A percentile compares a stretch with the other conserved stretches of the same genome.
Conservation (phyloP, 805 yeast genomes). For the Wickerhamiella siamensis region DNA sequence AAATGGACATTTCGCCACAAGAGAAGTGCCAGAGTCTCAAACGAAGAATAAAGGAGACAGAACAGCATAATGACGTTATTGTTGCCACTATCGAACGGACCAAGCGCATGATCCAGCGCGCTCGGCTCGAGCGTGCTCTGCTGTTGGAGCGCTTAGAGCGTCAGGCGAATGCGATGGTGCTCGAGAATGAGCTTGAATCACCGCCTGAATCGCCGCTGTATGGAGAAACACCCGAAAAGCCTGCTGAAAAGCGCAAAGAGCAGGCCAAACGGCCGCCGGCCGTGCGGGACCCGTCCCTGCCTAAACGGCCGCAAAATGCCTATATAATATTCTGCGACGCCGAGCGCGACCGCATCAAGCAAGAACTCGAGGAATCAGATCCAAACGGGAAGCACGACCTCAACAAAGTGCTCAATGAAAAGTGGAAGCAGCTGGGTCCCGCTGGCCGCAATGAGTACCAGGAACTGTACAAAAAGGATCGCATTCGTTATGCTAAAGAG, state of each 20-base stretch:
- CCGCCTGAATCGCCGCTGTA: slow-evolving; percentile 9
- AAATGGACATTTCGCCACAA: too few species aligned
- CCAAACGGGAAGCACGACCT: slow-evolving; percentile 35
- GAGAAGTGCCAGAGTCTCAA: slow-evolving; percentile 56
- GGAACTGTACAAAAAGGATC: slow-evolving; percentile 64
- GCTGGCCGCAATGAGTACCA: slow-evolving; percentile 59
- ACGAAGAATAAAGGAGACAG: slow-evolving; percentile 53
- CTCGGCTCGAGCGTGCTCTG: slow-evolving; percentile 70
- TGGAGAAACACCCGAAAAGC: background rate
- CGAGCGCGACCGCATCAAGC: slow-evolving; percentile 60
- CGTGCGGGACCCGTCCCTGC: slow-evolving; percentile 67
- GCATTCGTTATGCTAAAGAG: slow-evolving; percentile 58
- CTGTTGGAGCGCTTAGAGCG: slow-evolving; percentile 64
- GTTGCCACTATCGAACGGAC: slow-evolving; percentile 67
- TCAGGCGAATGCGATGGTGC: slow-evolving; percentile 10
- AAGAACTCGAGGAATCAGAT: slow-evolving; percentile 32
- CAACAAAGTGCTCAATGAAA: slow-evolving; percentile 66
- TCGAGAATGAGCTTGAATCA: slow-evolving; percentile 10
- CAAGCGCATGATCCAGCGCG: slow-evolving; percentile 56
- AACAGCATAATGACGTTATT: slow-evolving; percentile 61
- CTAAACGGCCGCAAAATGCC: slow-evolving; percentile 83
- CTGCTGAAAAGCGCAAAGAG: slow-evolving; percentile 1
- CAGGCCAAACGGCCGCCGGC: slow-evolving; percentile 23
- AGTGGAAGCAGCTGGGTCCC: slow-evolving; percentile 64
- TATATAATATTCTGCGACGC: slow-evolving; percentile 74